Percentiles rank a stretch among this genome's conserved stretches.
These are phyloP conservation scores for Mycena albidolilacea DNA, from an alignment of 768 basidiomycete species.

Conservation along the genomic window DNA sequence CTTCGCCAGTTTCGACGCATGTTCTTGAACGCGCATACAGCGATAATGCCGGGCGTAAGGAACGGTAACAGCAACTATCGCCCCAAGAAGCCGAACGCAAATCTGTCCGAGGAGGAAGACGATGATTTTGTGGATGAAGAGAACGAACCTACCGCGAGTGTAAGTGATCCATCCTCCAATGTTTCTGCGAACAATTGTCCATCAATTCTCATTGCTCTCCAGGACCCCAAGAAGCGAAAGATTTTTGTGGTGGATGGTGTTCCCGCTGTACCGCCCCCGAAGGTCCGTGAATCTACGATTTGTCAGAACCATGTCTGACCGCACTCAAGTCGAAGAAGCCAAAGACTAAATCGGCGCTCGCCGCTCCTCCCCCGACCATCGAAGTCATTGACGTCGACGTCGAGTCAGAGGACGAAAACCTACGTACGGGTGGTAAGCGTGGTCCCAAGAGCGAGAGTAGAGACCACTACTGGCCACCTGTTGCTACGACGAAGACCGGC, in stretches of 20 bases:
- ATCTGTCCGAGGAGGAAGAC: background rate
- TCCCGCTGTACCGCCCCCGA: too few relatives aligned
- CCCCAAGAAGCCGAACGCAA: background rate
- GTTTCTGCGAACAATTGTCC: background rate
- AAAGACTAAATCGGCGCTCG: too few relatives aligned
- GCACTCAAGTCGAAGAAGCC: too few relatives aligned
- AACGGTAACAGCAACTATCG: background rate
- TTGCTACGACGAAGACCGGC: too few relatives aligned
- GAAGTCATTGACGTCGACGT: too few relatives aligned
- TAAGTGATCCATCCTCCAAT: background rate
- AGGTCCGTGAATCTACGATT: too few relatives aligned
- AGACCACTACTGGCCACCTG: too few relatives aligned
- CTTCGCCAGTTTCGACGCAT: background rate
- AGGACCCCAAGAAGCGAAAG: background rate
- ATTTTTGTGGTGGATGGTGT: background rate
- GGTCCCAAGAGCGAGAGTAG: too few relatives aligned
- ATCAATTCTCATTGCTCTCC: background rate
- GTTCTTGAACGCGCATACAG: background rate
- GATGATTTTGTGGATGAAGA: background rate
- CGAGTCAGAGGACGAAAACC: too few relatives aligned
- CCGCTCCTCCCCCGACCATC: too few relatives aligned
- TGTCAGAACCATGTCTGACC: too few relatives aligned
- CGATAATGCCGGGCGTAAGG: background rate
- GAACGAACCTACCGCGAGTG: background rate
- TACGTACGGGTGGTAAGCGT: too few relatives aligned